Evolutionary conservation across 169 alveolate genomes (phyloP).

Genomic region (Plasmodium reichenowi): DNA sequence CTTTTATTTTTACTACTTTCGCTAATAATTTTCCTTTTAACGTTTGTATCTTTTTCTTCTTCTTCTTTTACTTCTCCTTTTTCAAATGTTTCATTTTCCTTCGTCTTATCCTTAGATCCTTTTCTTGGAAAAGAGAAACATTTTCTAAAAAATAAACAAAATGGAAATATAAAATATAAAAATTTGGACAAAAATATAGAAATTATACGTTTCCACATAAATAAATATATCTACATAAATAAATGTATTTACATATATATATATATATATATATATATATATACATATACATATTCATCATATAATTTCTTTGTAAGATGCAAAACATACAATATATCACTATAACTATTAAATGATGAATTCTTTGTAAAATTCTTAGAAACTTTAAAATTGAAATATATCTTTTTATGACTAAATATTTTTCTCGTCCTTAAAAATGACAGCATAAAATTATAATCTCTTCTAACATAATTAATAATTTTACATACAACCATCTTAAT

Average conservation of each 20-base stretch:
- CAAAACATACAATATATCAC: slow-evolving; percentile 42
- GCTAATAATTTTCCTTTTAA: slow-evolving; percentile 30
- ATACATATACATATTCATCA: not conserved
- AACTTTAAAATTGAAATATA: slow-evolving; percentile 29
- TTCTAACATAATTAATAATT: slow-evolving; percentile 41
- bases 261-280: not conserved
- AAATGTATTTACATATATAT: slow-evolving; percentile 3
- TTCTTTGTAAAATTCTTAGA: slow-evolving; percentile 40
- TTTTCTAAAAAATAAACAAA: slow-evolving; percentile 18
- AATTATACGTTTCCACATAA: not conserved
- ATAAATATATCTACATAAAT: not conserved
- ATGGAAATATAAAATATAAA: not conserved
- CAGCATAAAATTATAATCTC: slow-evolving; percentile 64
- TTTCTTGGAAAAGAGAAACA: slow-evolving; percentile 46
- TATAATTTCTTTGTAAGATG: slow-evolving; percentile 36
- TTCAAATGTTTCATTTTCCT: slow-evolving; percentile 14
- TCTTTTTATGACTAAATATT: slow-evolving; percentile 31
- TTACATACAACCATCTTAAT: slow-evolving; percentile 65
- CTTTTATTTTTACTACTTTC: slow-evolving; percentile 34
- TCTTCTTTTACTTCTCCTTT: slow-evolving; percentile 1
- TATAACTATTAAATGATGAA: slow-evolving; percentile 44
- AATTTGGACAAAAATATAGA: not conserved
- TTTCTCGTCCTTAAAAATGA: slow-evolving; percentile 45
- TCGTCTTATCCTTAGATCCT: not conserved
- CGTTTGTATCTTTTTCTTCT: slow-evolving; percentile 9